Conservation (phyloP, 2,329 filamentous ascomycete species). For the Leptographium galeiforme region DNA sequence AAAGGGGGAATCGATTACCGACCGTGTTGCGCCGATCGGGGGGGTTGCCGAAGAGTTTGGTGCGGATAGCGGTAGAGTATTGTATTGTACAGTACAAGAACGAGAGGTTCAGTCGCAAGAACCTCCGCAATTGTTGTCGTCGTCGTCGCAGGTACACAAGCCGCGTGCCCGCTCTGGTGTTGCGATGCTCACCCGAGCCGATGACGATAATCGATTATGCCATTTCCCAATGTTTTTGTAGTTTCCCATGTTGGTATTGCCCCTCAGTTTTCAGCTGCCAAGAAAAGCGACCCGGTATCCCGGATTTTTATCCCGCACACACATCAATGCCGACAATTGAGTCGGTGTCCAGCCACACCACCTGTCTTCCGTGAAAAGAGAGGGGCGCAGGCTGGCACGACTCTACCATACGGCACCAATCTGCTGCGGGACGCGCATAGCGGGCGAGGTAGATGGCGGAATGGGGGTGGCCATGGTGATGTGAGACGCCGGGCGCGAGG, state of each 20-base stretch:
- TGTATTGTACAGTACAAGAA: slow-evolving; percentile 22
- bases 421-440: slow-evolving; percentile 40
- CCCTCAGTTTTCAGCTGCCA: background rate
- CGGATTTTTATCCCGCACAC: background rate
- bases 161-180: background rate
- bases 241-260: background rate
- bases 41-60: slow-evolving; percentile 6
- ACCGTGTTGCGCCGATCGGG: slow-evolving; percentile 17
- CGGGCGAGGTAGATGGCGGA: slow-evolving; percentile 56
- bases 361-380: slow-evolving; percentile 12
- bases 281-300: background rate
- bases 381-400: background rate
- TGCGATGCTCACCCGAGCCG: slow-evolving; percentile 1
- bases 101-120: background rate
- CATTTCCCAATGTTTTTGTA: background rate
- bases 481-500: slow-evolving; percentile 52
- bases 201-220: slow-evolving; percentile 25
- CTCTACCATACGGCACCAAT: slow-evolving; percentile 41
- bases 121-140: background rate
- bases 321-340: slow-evolving; percentile 13
- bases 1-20: slow-evolving; percentile 19
- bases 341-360: slow-evolving; percentile 8
- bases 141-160: background rate
- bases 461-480: slow-evolving; percentile 71
- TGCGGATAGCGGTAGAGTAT: background rate